These are phyloP conservation scores for Apiotrichum gamsii DNA, from an alignment of 1,284 basidiomycete genomes.

Conservation along the genomic window DNA sequence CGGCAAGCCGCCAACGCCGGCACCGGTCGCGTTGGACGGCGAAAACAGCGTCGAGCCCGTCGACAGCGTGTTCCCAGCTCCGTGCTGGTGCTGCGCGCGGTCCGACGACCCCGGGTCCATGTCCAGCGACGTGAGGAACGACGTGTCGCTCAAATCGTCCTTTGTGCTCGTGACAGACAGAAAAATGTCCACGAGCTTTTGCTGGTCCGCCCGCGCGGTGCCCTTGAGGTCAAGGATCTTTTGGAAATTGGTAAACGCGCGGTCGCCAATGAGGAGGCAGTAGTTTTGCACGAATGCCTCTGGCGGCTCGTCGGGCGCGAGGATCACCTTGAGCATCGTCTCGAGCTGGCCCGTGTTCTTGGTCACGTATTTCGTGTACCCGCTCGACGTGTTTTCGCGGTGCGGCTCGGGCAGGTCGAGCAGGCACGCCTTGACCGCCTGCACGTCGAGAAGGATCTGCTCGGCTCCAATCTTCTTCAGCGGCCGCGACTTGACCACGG, in stretches of 20 bases:
- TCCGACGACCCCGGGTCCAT: conserved; percentile 68
- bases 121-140: conserved; percentile 84
- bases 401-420: conserved; percentile 61
- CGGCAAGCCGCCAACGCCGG: conserved; percentile 1
- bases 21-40: conserved; percentile 5
- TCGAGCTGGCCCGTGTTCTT: conserved; percentile 77
- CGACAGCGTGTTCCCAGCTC: too few relatives aligned
- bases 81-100: too few relatives aligned
- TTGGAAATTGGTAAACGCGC: conserved; percentile 92
- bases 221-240: conserved; percentile 98
- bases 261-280: conserved; percentile 82
- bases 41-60: conserved; percentile 40
- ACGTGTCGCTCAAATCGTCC: conserved; percentile 73
- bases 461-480: conserved; percentile 85
- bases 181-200: conserved; percentile 83
- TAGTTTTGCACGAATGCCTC: conserved; percentile 93
- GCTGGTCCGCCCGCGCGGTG: conserved; percentile 76
- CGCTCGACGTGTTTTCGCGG: conserved; percentile 33
- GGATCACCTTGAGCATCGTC: conserved; percentile 85
- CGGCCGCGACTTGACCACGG: conserved; percentile 78
- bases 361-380: conserved; percentile 68
- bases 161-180: conserved; percentile 83
- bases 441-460: conserved; percentile 86
- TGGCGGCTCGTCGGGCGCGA: conserved; percentile 82
- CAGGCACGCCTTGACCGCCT: conserved; percentile 73